Evolutionary conservation across 1,284 basidiomycete genomes (phyloP).

Genomic region (Irpex sp.): DNA sequence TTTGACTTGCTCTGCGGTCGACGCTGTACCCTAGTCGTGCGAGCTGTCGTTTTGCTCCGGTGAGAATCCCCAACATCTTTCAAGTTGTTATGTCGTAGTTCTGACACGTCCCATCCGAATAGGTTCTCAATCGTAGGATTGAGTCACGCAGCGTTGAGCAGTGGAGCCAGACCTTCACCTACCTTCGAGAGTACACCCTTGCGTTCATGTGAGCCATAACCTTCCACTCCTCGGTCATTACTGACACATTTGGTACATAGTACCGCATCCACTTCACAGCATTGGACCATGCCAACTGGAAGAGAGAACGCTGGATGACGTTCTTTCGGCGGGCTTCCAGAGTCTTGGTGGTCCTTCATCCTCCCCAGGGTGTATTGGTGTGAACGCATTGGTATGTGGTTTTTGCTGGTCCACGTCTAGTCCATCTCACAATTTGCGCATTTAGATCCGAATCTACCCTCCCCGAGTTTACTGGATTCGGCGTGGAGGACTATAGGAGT

Average conservation of each 20-base stretch:
- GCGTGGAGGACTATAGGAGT: not conserved
- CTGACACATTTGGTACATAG: not conserved
- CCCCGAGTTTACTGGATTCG: not conserved
- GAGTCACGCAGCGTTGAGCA: not conserved
- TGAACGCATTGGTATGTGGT: not conserved
- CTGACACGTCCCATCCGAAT: not conserved
- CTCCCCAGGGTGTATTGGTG: not conserved
- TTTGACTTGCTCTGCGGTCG: not conserved
- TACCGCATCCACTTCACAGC: not conserved
- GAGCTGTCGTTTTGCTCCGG: constrained; percentile 1
- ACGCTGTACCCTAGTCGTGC: not conserved
- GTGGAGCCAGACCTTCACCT: not conserved
- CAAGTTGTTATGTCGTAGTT: not conserved
- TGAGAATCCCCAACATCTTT: not conserved
- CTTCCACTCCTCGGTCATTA: not conserved
- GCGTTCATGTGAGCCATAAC: not conserved
- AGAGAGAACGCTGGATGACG: not conserved
- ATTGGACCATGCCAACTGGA: not conserved
- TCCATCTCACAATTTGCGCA: not conserved
- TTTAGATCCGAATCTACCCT: not conserved
- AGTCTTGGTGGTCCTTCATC: no score
- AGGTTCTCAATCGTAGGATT: not conserved
- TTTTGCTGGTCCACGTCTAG: no score
- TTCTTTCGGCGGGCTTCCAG: not conserved
- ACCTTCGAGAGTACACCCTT: not conserved